Conservation (phyloP, 306 rosid species). For the Prosopis cineraria region DNA sequence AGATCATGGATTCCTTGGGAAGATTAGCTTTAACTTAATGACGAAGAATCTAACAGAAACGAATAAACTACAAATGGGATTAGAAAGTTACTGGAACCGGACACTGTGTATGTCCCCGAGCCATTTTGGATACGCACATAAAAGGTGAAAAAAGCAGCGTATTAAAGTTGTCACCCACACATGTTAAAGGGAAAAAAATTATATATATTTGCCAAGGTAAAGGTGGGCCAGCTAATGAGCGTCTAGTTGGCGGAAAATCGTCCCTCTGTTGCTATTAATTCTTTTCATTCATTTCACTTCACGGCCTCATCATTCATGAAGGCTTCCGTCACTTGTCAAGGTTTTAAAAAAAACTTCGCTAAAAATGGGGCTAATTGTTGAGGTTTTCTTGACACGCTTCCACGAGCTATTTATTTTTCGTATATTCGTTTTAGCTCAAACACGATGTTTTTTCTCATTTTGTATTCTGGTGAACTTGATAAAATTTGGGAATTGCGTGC, state of each 20-base stretch:
- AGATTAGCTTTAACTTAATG: slow-evolving; percentile 77
- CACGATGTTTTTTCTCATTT: not conserved
- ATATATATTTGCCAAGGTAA: not conserved
- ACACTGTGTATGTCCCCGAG: slow-evolving; percentile 26
- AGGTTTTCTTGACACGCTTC: not conserved
- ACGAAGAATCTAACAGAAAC: slow-evolving; percentile 72
- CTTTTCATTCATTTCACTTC: slow-evolving; percentile 30
- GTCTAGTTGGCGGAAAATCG: slow-evolving; percentile 31
- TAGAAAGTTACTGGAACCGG: slow-evolving; percentile 40
- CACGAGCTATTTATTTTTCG: not conserved
- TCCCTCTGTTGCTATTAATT: slow-evolving; percentile 21
- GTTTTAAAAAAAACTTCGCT: not conserved
- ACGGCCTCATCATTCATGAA: slow-evolving; percentile 21
- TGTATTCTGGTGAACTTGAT: not conserved
- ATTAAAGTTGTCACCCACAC: slow-evolving; percentile 27
- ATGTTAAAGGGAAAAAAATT: not conserved
- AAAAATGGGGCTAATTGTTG: not conserved
- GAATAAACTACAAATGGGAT: slow-evolving; percentile 38
- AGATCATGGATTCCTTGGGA: slow-evolving; percentile 33
- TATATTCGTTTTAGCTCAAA: not conserved
- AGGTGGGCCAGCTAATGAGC: slow-evolving; percentile 42
- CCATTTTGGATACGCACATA: slow-evolving; percentile 46
- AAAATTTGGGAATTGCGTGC: not conserved
- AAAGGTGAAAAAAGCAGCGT: slow-evolving; percentile 34
- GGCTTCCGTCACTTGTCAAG: slow-evolving; percentile 8